Conservation (phyloP, 805 yeast species). For the Pichia scutulata region DNA sequence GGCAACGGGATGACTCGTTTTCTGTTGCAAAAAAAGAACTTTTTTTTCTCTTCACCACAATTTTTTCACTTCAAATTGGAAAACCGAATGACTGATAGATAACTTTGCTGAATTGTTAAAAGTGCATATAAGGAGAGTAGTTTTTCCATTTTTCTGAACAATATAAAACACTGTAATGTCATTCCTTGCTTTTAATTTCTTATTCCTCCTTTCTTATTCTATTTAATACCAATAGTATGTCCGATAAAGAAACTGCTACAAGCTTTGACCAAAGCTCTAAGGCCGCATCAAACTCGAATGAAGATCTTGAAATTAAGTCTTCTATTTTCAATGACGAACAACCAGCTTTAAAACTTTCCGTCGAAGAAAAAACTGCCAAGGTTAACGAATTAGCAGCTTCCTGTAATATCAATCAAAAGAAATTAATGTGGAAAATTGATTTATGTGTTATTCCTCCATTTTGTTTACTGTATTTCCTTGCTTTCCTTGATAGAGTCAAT, state of each 20-base stretch:
- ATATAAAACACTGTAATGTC: too few species aligned
- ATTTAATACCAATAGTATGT: background rate
- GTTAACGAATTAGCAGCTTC: slow-evolving; percentile 33
- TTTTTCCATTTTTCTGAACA: background rate
- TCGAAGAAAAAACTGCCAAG: slow-evolving; percentile 11
- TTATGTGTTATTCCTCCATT: slow-evolving; percentile 69
- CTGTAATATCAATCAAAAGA: slow-evolving; percentile 44
- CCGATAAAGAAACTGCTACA: slow-evolving; percentile 1
- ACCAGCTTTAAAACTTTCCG: slow-evolving; percentile 2
- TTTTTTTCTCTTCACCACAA: background rate
- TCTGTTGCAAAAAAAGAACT: background rate
- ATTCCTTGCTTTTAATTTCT: too few species aligned
- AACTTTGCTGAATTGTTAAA: too few species aligned
- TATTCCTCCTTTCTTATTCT: background rate
- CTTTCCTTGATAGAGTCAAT: slow-evolving; percentile 76
- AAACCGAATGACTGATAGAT: background rate
- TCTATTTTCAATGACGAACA: background rate
- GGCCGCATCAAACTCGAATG: background rate
- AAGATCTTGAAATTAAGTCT: background rate
- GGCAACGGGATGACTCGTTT: background rate
- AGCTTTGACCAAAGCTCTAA: background rate
- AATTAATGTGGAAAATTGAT: slow-evolving; percentile 60
- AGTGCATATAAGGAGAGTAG: background rate
- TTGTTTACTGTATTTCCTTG: slow-evolving; percentile 62
- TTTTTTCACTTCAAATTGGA: background rate